A percentile compares a stretch with the other conserved stretches of the same genome.
Evolutionary conservation across 2,329 filamentous ascomycete genomes (phyloP).

Genomic region (Alternaria dauci): DNA sequence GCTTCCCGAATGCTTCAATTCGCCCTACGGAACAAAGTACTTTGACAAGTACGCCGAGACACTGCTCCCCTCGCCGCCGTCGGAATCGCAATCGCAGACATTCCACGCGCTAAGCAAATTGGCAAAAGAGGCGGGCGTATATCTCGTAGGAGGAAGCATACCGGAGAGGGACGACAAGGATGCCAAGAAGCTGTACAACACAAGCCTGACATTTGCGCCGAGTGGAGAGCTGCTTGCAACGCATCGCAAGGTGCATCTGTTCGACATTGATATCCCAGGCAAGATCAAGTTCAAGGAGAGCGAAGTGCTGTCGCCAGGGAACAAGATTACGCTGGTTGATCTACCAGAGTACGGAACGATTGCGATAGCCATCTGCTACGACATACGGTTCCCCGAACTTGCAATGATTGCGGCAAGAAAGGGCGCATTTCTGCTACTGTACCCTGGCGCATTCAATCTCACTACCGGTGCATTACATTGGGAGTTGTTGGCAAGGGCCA

Average conservation of each 20-base stretch:
- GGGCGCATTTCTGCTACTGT: constrained; percentile 87
- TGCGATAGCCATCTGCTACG: constrained; percentile 94
- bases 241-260: constrained; percentile 94
- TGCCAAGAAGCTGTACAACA: constrained; percentile 84
- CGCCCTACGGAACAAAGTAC: constrained; percentile 89
- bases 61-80: constrained; percentile 79
- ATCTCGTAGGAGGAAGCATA: constrained; percentile 90
- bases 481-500: constrained; percentile 80
- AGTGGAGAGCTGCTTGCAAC: constrained; percentile 80
- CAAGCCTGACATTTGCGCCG: constrained; percentile 82
- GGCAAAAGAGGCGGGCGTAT: constrained; percentile 79
- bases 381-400: constrained; percentile 94
- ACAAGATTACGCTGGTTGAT: constrained; percentile 84
- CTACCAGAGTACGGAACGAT: constrained; percentile 88
- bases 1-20: constrained; percentile 98
- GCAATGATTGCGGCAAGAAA: constrained; percentile 86
- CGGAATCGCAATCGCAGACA: constrained; percentile 75
- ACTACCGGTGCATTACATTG: constrained; percentile 94
- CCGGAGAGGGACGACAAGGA: constrained; percentile 73
- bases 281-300: constrained; percentile 92
- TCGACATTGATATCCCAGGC: constrained; percentile 97
- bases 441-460: constrained; percentile 96
- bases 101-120: constrained; percentile 85
- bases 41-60: constrained; percentile 93
- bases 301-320: constrained; percentile 85